Evolutionary conservation across 768 basidiomycete genomes (phyloP), one percentile per base, ranked within the genome.

Genomic region (Chalciporus pseudorubinellus): DNA sequence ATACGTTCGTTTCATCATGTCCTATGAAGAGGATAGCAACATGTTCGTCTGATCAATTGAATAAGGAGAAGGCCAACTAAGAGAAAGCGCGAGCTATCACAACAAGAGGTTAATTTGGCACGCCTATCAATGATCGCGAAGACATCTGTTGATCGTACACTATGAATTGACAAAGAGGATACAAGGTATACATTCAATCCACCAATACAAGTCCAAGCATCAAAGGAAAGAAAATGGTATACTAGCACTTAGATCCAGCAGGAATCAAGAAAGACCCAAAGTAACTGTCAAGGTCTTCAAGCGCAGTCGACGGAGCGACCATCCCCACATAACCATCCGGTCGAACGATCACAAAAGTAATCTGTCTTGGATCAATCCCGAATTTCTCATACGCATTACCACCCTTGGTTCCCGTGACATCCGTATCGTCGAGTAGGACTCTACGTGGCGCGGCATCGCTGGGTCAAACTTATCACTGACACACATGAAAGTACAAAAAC

Each of bases 251-350:
- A 12, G 12, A 26, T 16, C n/a, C 14, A 13, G 13, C 44, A 46
- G 65, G 33, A 20, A 63, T 50, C 63, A 77, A 66, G 59, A 86
- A 84, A 1, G 63, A 60, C 1, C 63, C 59, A 34, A 87, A 81
- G 59, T 86, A 87, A 1, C 20, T 19, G 28, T 74, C 67, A 40
- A 87, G 41, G n/a, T 74, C 72, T 6, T 39, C 47, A 36, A 63
- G 11, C 14, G 50, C 58, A 18, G 40, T 55, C 19, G 69, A 62
- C 12, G 69, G 65, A n/a, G 59, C 63, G 22, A 75, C 50, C 39
- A 63, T 61, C 14, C 74, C 74, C 2, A 75, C 66, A 48, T 73
- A 75, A 31, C 74, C 72, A 50, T 76, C 74, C 5, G 74, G 74
- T 10, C 74, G 70, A 39, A 75, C 57, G 10, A 76, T 57, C 19